Conservation (phyloP, 73 alveolate genomes). For the Urostyla sp. region DNA sequence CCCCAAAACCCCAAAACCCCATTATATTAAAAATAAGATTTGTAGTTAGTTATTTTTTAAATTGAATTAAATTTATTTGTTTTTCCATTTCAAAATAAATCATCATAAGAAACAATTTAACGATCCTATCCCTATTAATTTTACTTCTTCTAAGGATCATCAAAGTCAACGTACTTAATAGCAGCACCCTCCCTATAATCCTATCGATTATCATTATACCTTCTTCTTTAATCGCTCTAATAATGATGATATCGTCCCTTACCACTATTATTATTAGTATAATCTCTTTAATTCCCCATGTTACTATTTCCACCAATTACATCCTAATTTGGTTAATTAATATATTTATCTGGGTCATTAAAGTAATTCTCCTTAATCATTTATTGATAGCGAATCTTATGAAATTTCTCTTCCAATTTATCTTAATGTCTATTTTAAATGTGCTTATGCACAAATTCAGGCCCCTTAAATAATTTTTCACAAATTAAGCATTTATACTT, state of each 20-base stretch:
- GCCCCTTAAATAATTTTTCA: slow-evolving; percentile 79
- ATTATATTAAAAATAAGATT: not conserved
- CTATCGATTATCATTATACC: slow-evolving; percentile 14
- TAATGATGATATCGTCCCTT: slow-evolving; percentile 2
- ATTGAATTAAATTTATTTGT: no score
- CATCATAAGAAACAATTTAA: slow-evolving; percentile 64
- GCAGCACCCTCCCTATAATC: slow-evolving; percentile 1
- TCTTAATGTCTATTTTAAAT: slow-evolving; percentile 81
- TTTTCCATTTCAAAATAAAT: slow-evolving; percentile 36
- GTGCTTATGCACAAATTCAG: slow-evolving; percentile 88
- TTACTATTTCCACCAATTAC: not conserved
- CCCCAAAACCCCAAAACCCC: slow-evolving; percentile 3
- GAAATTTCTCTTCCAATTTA: slow-evolving; percentile 72
- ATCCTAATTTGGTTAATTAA: not conserved
- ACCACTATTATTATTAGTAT: slow-evolving; percentile 31
- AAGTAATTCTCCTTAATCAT: slow-evolving; percentile 83
- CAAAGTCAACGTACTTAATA: slow-evolving; percentile 59
- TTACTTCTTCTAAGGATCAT: slow-evolving; percentile 57
- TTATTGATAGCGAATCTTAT: slow-evolving; percentile 62
- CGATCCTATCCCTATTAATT: slow-evolving; percentile 21
- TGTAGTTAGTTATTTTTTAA: not conserved
- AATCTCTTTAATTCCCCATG: not conserved
- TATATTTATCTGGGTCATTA: slow-evolving; percentile 71
- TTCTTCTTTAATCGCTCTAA: slow-evolving; percentile 25
- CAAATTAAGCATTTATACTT: slow-evolving; percentile 81